Evolutionary conservation across 768 basidiomycete genomes (phyloP), one percentile per base, ranked within the genome.

Genomic region (Astraeus odoratus): DNA sequence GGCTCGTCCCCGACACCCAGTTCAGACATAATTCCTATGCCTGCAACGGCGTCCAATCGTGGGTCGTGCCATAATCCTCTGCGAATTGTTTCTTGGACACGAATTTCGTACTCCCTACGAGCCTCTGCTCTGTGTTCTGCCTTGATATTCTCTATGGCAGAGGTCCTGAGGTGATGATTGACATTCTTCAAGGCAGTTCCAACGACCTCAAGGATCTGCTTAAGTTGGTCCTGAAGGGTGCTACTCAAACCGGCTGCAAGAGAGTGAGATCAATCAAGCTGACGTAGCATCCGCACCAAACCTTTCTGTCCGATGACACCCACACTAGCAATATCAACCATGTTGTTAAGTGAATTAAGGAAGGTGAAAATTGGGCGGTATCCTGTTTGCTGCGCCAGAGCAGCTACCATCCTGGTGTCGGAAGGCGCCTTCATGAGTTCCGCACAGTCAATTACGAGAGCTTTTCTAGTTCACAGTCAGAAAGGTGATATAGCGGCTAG

Each of bases 251-350:
- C 93, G 19, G 88, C 94, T 92, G 48, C 7, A 44, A 12, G 19
- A 26, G 10, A 43, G 41, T 47, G 16, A 38, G 30, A 26, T 19
- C 26, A 1, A 1, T 15, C 20, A 6, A 41, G 13, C 6, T 18
- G n/a, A 35, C 33, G 5, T 39, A 26, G 13, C 36, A 9, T 13
- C 20, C 8, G 5, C 42, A 46, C 39, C 64, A 5, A 43, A 85
- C 89, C 78, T 69, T 97, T 97, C 58, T 96, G 91, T 3, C 96
- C 96, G 53, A 96, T 96, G n/a, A 98, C 57, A 1, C 94, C 94
- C 34, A 93, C 77, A 47, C 83, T 84, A 1, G 90, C 92, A n/a
- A 98, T 73, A 59, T 98, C 95, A 49, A 97, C 78, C 46, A 98
- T 66, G 50, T 78, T 84, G 55, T 77, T 86, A 58, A 90, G 65